Conservation (phyloP, 306 rosid genomes). For the Sechiopsis laciniata region DNA sequence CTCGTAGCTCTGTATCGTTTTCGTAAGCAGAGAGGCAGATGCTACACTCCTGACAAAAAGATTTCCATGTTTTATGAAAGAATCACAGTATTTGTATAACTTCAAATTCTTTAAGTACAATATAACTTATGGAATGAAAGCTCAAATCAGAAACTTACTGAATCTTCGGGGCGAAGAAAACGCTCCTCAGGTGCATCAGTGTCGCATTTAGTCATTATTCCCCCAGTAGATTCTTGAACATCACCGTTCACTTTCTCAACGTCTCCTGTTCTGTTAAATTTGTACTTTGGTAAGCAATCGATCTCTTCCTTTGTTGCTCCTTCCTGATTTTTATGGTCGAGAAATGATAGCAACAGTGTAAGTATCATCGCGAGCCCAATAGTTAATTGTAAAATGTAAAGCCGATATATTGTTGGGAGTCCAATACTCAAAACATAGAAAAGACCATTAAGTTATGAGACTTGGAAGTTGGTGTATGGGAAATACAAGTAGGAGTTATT, state of each 20-base stretch:
- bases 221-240: slow-evolving; percentile 50
- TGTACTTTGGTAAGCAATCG: slow-evolving; percentile 63
- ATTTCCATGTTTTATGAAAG: not conserved
- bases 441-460: too few relatives aligned
- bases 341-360: not conserved
- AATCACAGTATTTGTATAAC: not conserved
- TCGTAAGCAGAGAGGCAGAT: slow-evolving; percentile 71
- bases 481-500: too few relatives aligned
- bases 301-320: slow-evolving; percentile 90
- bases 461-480: too few relatives aligned
- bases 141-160: slow-evolving; percentile 48
- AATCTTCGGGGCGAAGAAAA: slow-evolving; percentile 48
- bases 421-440: too few relatives aligned
- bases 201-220: slow-evolving; percentile 54
- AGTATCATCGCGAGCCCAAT: not conserved
- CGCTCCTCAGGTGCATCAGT: slow-evolving; percentile 39
- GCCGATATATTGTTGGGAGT: too few relatives aligned
- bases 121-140: not conserved
- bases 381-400: not conserved
- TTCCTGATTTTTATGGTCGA: slow-evolving; percentile 46
- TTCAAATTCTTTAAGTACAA: not conserved
- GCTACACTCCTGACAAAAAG: slow-evolving; percentile 59
- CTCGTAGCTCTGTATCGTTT: slow-evolving; percentile 57
- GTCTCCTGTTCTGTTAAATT: slow-evolving; percentile 39
- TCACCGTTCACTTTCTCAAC: slow-evolving; percentile 38